Percentiles rank a stretch among this genome's conserved stretches.
Evolutionary conservation across 352 stramenopile species (phyloP).

Genomic region (Globisporangium irregulare): DNA sequence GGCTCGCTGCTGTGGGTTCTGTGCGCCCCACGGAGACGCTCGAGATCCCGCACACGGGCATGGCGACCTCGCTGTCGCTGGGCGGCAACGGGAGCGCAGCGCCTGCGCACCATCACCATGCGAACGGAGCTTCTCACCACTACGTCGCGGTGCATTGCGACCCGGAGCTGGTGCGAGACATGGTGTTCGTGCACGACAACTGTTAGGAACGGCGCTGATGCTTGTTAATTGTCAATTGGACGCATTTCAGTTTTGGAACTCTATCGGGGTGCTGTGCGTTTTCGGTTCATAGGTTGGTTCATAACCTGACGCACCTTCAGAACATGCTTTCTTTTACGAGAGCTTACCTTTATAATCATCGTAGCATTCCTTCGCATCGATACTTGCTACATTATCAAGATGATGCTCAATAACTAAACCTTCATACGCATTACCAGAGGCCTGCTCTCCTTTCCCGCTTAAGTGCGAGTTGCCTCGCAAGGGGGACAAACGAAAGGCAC

Average conservation of each 20-base stretch:
- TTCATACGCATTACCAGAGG: background rate
- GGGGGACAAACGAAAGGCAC: background rate
- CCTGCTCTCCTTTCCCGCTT: background rate
- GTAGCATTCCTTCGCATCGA: no score
- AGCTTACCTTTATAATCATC: background rate
- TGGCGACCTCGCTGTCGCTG: constrained; percentile 15
- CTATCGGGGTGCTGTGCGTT: background rate
- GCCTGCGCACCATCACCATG: constrained; percentile 7
- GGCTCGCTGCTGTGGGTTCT: constrained; percentile 39
- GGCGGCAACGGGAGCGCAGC: constrained; percentile 2
- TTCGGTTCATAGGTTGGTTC: background rate
- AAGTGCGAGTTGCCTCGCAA: background rate
- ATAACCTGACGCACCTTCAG: background rate
- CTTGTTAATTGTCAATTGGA: constrained; percentile 2
- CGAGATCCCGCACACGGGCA: constrained; percentile 19
- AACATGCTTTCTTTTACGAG: background rate
- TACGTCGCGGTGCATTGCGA: constrained; percentile 36
- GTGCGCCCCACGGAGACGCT: constrained; percentile 29
- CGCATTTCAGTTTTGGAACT: background rate
- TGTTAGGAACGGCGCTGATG: constrained; percentile 23
- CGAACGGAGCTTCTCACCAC: constrained; percentile 12
- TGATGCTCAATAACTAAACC: background rate
- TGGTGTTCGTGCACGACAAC: constrained; percentile 51
- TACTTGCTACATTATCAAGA: background rate
- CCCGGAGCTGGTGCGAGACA: constrained; percentile 42